Conservation (phyloP, 345 rosid genomes). For the Populus deltoides region DNA sequence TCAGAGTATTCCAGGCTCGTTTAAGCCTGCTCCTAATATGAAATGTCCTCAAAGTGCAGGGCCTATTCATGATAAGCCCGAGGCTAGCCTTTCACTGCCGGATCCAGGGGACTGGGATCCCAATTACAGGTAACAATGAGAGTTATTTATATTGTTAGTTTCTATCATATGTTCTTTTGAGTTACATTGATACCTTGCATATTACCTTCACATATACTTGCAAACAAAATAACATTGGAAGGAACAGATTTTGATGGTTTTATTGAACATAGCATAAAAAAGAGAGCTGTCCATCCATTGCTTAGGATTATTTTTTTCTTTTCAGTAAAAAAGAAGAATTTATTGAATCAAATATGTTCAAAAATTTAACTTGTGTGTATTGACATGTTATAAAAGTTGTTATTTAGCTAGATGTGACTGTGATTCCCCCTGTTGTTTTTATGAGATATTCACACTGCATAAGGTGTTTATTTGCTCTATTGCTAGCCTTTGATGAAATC, state of each 20-base stretch:
- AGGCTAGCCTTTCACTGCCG: slow-evolving; percentile 57
- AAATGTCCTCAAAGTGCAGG: slow-evolving; percentile 42
- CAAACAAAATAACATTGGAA: not conserved
- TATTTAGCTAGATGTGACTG: not conserved
- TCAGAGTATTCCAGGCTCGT: slow-evolving; percentile 51
- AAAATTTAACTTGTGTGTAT: not conserved
- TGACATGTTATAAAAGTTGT: not conserved
- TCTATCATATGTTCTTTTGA: not conserved
- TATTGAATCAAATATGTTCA: not conserved
- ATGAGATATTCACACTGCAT: not conserved
- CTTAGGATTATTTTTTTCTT: not conserved
- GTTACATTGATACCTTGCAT: not conserved
- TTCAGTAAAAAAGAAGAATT: not conserved
- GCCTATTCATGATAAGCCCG: slow-evolving; percentile 48
- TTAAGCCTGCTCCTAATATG: slow-evolving; percentile 36
- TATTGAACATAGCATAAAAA: not conserved
- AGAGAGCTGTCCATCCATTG: not conserved
- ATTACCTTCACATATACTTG: not conserved
- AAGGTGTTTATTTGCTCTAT: not conserved
- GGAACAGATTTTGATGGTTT: not conserved
- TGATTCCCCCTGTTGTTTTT: not conserved
- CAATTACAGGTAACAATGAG: slow-evolving; percentile 65
- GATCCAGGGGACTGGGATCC: slow-evolving; percentile 99
- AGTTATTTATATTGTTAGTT: not conserved
- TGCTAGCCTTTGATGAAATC: not conserved